A percentile compares a stretch with the other conserved stretches of the same genome.
Conservation (phyloP, 352 stramenopile species). For the Pythium biforme region DNA sequence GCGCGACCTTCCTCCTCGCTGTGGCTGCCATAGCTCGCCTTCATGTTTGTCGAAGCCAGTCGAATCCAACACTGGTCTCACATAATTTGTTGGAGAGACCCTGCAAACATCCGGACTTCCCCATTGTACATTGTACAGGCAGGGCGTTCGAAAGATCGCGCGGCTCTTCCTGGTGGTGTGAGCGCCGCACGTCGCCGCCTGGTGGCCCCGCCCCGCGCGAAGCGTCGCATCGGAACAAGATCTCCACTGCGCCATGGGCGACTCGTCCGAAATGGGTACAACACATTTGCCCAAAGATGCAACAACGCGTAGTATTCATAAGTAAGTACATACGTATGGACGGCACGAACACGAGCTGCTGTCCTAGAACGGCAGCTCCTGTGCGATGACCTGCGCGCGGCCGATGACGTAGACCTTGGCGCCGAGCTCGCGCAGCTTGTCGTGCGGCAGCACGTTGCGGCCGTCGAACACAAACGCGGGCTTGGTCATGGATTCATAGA, state of each 20-base stretch:
- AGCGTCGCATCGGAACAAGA: background rate
- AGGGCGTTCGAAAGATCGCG: background rate
- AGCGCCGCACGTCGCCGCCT: conserved; percentile 9
- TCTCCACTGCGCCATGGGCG: background rate
- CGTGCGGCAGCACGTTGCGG: conserved; percentile 96
- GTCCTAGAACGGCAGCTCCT: conserved; percentile 66
- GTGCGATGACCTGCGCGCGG: conserved; percentile 61
- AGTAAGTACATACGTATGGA: background rate
- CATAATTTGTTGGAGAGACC: background rate
- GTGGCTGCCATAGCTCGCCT: conserved; percentile 22
- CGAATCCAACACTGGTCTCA: background rate
- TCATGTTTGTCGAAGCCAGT: background rate
- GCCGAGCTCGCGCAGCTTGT: conserved; percentile 92
- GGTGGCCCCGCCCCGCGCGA: background rate
- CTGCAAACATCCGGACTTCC: too few species aligned
- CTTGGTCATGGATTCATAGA: conserved; percentile 97
- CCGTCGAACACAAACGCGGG: conserved; percentile 99
- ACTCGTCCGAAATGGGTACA: conserved; percentile 1
- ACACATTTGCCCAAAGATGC: too few species aligned
- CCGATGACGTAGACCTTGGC: conserved; percentile 99
- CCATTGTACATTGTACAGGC: background rate
- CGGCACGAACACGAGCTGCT: background rate
- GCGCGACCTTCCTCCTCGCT: conserved; percentile 21
- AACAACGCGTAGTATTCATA: background rate
- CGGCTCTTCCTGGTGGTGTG: background rate